Conservation (phyloP, 306 rosid genomes). For the Cajanus cajan region DNA sequence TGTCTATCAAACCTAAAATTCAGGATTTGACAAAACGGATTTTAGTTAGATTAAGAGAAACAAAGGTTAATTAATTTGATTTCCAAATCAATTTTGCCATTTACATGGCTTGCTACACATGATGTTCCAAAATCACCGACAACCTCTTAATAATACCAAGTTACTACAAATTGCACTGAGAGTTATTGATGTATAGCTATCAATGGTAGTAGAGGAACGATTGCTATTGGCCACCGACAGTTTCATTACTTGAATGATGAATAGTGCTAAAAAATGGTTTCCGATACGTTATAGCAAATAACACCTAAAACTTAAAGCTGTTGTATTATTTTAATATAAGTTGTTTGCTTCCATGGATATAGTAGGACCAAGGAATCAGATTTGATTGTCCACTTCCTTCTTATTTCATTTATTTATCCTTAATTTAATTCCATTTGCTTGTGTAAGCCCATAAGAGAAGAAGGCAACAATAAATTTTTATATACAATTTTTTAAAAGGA, state of each 20-base stretch:
- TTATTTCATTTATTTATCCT: not conserved
- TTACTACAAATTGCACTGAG: not conserved
- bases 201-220: not conserved
- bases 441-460: not conserved
- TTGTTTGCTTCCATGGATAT: not conserved
- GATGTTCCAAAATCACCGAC: constrained; percentile 31
- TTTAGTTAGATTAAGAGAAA: constrained; percentile 22
- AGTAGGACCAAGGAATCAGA: constrained; percentile 31
- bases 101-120: not conserved
- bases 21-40: not conserved
- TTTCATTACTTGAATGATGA: constrained; percentile 28
- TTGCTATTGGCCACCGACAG: constrained; percentile 35
- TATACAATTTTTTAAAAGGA: no score
- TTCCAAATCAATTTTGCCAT: not conserved
- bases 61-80: not conserved
- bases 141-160: not conserved
- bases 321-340: not conserved
- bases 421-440: not conserved
- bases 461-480: no score
- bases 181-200: not conserved
- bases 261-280: constrained; percentile 2
- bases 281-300: constrained; percentile 17
- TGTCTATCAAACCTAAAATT: not conserved
- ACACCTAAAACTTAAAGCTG: constrained; percentile 28
- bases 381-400: constrained; percentile 9